phyloP scores from a whole-genome alignment of 2,329 filamentous ascomycete species.

The Talaromyces amestolkiae region DNA sequence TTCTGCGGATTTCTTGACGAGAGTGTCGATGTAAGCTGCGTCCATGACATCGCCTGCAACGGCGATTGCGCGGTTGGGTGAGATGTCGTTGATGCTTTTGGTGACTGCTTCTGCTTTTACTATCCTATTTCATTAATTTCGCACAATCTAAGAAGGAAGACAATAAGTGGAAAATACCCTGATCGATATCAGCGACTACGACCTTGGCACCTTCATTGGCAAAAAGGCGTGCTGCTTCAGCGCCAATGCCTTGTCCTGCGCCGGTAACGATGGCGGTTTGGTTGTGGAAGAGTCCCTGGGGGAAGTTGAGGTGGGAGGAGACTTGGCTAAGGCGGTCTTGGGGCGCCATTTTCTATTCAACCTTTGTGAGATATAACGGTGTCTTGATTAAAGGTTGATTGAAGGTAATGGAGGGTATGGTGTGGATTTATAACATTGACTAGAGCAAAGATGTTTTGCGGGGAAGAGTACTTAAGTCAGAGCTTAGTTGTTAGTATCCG shows the following conservation, averaged over 20 bases:
- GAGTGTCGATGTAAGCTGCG: conserved; percentile 64
- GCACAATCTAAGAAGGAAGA: too few relatives aligned
- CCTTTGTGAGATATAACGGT: background rate
- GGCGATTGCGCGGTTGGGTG: conserved; percentile 64
- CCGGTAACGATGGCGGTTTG: conserved; percentile 88
- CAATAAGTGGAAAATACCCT: conserved; percentile 46
- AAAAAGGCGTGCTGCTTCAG: conserved; percentile 76
- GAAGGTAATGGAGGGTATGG: background rate
- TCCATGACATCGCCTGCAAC: conserved; percentile 76
- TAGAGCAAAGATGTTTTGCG: background rate
- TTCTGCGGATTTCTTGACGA: conserved; percentile 72
- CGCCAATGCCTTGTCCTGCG: conserved; percentile 82
- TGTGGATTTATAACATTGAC: background rate
- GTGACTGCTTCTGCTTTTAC: conserved; percentile 69
- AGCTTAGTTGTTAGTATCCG: background rate
- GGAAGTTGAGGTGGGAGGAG: conserved; percentile 76
- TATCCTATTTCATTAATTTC: conserved; percentile 31
- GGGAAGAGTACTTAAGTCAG: background rate
- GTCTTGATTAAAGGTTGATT: background rate
- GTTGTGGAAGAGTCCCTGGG: conserved; percentile 71
- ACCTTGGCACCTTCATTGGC: conserved; percentile 86
- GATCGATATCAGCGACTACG: conserved; percentile 79
- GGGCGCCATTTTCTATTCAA: conserved; percentile 37
- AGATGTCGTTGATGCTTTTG: conserved; percentile 64
- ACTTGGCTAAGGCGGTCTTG: conserved; percentile 67